phyloP scores from a whole-genome alignment of 495 filamentous ascomycete species.

The Penicillium cosmopolitanum region DNA sequence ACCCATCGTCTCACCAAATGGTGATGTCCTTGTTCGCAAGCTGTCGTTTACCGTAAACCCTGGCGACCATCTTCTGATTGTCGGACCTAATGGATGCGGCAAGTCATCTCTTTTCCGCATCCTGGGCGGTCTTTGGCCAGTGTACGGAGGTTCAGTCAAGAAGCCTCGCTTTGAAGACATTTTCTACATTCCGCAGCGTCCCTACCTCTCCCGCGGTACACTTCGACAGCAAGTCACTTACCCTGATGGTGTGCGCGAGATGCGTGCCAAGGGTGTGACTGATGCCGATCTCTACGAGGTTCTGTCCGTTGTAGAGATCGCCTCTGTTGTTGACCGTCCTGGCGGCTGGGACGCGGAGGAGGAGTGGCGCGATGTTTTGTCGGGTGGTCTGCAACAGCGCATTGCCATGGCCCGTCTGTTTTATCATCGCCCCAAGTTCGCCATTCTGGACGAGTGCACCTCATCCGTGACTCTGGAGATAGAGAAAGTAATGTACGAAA shows the following conservation, averaged over 20 bases:
- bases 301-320: constrained; percentile 78
- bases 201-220: constrained; percentile 86
- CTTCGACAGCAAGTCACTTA: constrained; percentile 96
- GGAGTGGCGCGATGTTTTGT: constrained; percentile 93
- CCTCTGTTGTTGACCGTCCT: constrained; percentile 78
- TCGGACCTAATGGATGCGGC: constrained; percentile 95
- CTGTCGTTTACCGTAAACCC: constrained; percentile 85
- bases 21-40: constrained; percentile 81
- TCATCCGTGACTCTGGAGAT: constrained; percentile 90
- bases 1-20: constrained; percentile 97
- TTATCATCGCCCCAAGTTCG: constrained; percentile 87
- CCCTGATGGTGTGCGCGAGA: constrained; percentile 84
- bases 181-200: constrained; percentile 97
- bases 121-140: constrained; percentile 96
- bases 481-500: constrained; percentile 96
- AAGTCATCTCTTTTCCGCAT: constrained; percentile 97
- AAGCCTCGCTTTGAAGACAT: constrained; percentile 90
- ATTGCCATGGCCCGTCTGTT: constrained; percentile 97
- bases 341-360: constrained; percentile 92
- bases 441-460: constrained; percentile 97
- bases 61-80: constrained; percentile 89
- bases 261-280: constrained; percentile 81
- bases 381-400: constrained; percentile 91
- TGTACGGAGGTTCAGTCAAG: constrained; percentile 89
- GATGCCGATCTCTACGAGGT: constrained; percentile 80